Evolutionary conservation across 2,329 filamentous ascomycete genomes (phyloP).

Genomic region (Aureobasidium sp.): DNA sequence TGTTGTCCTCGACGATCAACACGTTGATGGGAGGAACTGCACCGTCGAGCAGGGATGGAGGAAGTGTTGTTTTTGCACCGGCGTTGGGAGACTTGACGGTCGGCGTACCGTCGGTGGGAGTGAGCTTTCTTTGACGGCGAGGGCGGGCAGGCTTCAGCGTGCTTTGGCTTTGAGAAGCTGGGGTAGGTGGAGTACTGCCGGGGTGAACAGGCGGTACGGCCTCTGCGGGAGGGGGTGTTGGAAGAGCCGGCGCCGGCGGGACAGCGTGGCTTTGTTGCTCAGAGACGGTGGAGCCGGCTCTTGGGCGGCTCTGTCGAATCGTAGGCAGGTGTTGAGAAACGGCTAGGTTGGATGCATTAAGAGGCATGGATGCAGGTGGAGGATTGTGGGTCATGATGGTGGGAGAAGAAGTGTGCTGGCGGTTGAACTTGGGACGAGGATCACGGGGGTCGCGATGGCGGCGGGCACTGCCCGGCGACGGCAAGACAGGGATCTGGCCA

Average conservation of each 20-base stretch:
- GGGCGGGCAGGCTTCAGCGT: conserved; percentile 13
- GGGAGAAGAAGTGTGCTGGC: conserved; percentile 75
- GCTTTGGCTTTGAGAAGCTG: conserved; percentile 18
- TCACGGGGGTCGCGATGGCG: conserved; percentile 21
- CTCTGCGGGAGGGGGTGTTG: conserved; percentile 42
- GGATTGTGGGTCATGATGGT: conserved; percentile 49
- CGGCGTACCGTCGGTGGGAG: conserved; percentile 30
- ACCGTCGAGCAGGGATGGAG: conserved; percentile 50
- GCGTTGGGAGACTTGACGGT: conserved; percentile 41
- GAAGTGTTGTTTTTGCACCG: conserved; percentile 1
- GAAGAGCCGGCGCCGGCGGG: conserved; percentile 42
- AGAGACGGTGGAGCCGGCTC: conserved; percentile 34
- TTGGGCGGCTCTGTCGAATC: conserved; percentile 24
- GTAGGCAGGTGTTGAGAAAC: conserved; percentile 30
- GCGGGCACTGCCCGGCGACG: conserved; percentile 67
- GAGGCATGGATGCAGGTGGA: conserved; percentile 19
- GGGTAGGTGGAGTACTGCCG: conserved; percentile 25
- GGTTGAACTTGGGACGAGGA: conserved; percentile 50
- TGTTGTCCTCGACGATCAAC: conserved; percentile 95
- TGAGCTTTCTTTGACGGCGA: conserved; percentile 14
- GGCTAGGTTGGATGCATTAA: conserved; percentile 26
- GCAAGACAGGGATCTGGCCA: conserved; percentile 69
- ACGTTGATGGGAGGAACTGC: conserved; percentile 93
- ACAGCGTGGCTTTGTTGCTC: conserved; percentile 34
- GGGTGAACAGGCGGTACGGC: conserved; percentile 20